A percentile compares a stretch with the other conserved stretches of the same genome.
Conservation (phyloP, 345 rosid genomes). For the Populus simonii region DNA sequence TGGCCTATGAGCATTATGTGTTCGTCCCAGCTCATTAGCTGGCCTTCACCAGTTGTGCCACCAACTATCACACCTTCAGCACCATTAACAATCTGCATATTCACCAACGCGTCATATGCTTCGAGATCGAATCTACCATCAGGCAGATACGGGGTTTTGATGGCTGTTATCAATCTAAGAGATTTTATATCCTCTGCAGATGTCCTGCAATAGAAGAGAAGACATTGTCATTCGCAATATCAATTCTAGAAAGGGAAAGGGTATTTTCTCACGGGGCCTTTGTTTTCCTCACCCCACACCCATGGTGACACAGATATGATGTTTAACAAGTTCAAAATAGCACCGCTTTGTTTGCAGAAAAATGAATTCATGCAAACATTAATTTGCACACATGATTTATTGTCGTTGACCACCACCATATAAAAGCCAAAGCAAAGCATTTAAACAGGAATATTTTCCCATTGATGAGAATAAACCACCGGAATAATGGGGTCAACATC, state of each 20-base stretch:
- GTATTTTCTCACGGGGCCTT: not conserved
- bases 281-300: not conserved
- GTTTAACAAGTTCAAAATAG: not conserved
- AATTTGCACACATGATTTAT: not conserved
- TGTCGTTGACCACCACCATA: not conserved
- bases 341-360: not conserved
- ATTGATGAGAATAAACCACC: not conserved
- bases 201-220: conserved; percentile 47
- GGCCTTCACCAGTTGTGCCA: conserved; percentile 95
- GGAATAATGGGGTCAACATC: not conserved
- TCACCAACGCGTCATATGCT: conserved; percentile 73
- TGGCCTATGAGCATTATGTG: conserved; percentile 92
- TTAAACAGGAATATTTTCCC: not conserved
- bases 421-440: not conserved
- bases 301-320: not conserved
- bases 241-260: not conserved
- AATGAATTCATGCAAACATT: not conserved
- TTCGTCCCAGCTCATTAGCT: conserved; percentile 93
- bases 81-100: conserved; percentile 62
- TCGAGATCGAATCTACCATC: conserved; percentile 93
- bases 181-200: conserved; percentile 64
- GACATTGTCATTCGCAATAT: conserved; percentile 5
- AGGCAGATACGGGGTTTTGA: conserved; percentile 88
- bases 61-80: conserved; percentile 84
- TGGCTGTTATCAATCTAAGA: conserved; percentile 77